Conservation (phyloP, 805 yeast species). For the Candida broadrunensis region DNA sequence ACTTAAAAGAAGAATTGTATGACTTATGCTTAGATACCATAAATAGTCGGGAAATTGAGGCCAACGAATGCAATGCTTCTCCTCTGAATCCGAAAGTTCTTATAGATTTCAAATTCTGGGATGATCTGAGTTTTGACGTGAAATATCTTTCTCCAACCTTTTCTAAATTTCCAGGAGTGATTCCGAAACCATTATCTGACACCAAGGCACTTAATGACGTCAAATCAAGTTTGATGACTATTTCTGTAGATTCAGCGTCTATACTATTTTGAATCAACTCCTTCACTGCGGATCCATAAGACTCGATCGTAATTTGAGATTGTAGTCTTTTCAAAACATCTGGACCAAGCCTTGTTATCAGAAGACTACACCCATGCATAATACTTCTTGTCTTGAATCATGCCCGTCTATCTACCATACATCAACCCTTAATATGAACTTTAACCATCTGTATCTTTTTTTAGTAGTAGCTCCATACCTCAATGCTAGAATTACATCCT, state of each 20-base stretch:
- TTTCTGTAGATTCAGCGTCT: conserved; percentile 47
- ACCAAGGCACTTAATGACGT: conserved; percentile 37
- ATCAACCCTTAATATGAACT: too few species aligned
- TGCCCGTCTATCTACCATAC: too few species aligned
- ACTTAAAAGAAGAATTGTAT: conserved; percentile 1
- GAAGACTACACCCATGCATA: background rate
- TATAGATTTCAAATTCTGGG: conserved; percentile 35
- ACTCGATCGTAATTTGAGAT: conserved; percentile 33
- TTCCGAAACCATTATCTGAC: conserved; percentile 73
- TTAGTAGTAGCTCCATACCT: too few species aligned
- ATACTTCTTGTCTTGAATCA: too few species aligned
- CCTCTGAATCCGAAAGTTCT: conserved; percentile 70
- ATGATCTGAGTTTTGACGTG: conserved; percentile 51
- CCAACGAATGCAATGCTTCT: conserved; percentile 58
- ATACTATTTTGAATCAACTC: conserved; percentile 55
- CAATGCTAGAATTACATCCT: too few species aligned
- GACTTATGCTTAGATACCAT: conserved; percentile 41
- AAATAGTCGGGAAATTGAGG: conserved; percentile 44
- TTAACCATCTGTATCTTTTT: too few species aligned
- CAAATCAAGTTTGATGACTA: conserved; percentile 34
- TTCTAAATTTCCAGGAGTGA: conserved; percentile 45
- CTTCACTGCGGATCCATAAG: conserved; percentile 40
- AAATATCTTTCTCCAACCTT: conserved; percentile 44
- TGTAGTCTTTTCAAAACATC: conserved; percentile 10
- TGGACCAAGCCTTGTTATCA: conserved; percentile 11